A percentile compares a stretch with the other conserved stretches of the same genome.
These are phyloP conservation scores for Pythium myriotylum DNA, from an alignment of 352 stramenopile genomes.

Conservation along the genomic window DNA sequence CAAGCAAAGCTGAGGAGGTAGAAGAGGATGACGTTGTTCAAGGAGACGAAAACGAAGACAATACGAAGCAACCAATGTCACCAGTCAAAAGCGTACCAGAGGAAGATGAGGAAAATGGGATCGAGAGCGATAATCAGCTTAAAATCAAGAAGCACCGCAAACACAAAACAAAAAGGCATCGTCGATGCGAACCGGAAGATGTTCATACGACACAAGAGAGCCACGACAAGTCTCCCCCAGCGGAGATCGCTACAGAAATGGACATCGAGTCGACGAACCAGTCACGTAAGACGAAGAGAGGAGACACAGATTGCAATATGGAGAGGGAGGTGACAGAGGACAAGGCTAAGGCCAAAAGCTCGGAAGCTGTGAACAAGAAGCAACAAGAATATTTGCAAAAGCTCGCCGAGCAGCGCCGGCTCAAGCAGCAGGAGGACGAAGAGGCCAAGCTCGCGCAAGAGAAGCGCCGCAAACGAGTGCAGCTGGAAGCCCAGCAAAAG, in stretches of 20 bases:
- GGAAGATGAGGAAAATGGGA: slow-evolving; percentile 4
- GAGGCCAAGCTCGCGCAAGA: slow-evolving; percentile 54
- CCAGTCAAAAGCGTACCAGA: slow-evolving; percentile 6
- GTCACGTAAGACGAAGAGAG: not conserved
- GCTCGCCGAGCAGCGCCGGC: slow-evolving; percentile 60
- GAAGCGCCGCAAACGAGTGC: slow-evolving; percentile 52
- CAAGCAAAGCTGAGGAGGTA: slow-evolving; percentile 32
- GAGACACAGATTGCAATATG: not conserved
- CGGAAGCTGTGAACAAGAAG: slow-evolving; percentile 54
- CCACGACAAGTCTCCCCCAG: too few relatives aligned
- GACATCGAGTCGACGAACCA: not conserved
- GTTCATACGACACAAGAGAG: too few relatives aligned
- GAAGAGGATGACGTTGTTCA: slow-evolving; percentile 19
- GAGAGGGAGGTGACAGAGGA: slow-evolving; percentile 21
- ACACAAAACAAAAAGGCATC: slow-evolving; percentile 5
- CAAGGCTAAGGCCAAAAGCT: slow-evolving; percentile 13
- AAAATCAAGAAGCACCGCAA: slow-evolving; percentile 19
- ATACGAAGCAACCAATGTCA: too few relatives aligned
- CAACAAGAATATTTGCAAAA: slow-evolving; percentile 71
- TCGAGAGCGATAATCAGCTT: slow-evolving; percentile 8
- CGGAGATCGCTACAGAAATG: too few relatives aligned
- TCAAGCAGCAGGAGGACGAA: slow-evolving; percentile 76
- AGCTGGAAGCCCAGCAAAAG: slow-evolving; percentile 53
- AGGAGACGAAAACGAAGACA: slow-evolving; percentile 3
- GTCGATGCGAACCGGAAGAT: not conserved